Evolutionary conservation across 2,329 filamentous ascomycete genomes (phyloP), one percentile per base, ranked within the genome.

Genomic region (Pseudogymnoascus sp.): DNA sequence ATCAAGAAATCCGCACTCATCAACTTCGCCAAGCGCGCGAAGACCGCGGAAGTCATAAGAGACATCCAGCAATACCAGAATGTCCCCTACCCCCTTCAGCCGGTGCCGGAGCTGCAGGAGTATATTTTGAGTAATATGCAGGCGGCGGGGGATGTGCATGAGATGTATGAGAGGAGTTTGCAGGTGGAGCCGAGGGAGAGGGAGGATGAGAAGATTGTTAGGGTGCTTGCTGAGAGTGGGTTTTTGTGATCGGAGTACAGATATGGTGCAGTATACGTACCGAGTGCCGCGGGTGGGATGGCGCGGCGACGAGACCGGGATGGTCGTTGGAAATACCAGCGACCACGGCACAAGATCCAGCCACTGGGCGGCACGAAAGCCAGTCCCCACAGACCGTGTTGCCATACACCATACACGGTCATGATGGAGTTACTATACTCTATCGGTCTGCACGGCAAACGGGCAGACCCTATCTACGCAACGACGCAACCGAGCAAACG

Each of bases 51-150:
- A 75, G 95, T 99, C 45, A 99, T 99, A 71, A 90, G 93, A 67
- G 93, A 97, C 75, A 97, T 99, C 68, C 95, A 97, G 75, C 93
- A 97, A 74, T 99, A 97, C 74, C 95, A 99, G 75, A 97, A 96
- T 71, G 91, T 96, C 66, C 92, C 92, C n/a, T 99, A 97, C 74
- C 88, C 90, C 6, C 80, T 99, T 62, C 90, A 96, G 73, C 84
- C 92, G 0, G 93, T 99, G 14, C 84, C 87, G 1, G 95, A 97
- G 77, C 81, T 99, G 68, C 93, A 97, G 75, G 93, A 97, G 70
- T 99, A 97, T 77, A 96, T 99, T 68, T 78, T 97, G 69, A 93
- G 87, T 75, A 97, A 97, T 75, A 96, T 97, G 90, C 89, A 96
- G 78, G 89, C 88, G 31, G 93, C 95, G 3, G 90, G 92, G 62